Conservation (phyloP, 1,284 basidiomycete species). For the Malassezia slooffiae region DNA sequence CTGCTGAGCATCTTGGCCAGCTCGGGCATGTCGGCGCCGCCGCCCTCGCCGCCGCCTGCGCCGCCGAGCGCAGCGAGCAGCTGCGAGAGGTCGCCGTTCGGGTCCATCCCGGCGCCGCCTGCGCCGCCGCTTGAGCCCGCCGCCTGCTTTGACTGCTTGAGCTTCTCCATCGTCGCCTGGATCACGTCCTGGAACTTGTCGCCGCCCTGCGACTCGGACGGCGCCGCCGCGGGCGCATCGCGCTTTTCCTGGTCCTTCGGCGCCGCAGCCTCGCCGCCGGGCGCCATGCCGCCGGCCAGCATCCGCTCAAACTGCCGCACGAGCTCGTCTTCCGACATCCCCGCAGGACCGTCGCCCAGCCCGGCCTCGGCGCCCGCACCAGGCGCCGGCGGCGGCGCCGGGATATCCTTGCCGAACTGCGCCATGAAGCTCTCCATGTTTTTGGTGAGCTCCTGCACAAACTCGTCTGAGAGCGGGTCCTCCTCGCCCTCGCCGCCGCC, state of each 20-base stretch:
- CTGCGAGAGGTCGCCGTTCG: constrained; percentile 40
- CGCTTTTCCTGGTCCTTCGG: not conserved
- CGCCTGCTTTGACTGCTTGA: constrained; percentile 54
- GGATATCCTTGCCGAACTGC: constrained; percentile 51
- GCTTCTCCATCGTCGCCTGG: constrained; percentile 64
- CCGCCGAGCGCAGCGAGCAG: constrained; percentile 47
- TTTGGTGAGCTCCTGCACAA: constrained; percentile 62
- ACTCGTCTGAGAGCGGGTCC: constrained; percentile 49
- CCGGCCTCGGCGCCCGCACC: constrained; percentile 15
- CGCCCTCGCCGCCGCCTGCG: constrained; percentile 29
- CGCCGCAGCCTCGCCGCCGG: constrained; percentile 3
- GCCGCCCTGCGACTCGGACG: constrained; percentile 21
- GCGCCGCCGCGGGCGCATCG: not conserved
- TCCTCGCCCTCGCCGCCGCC: constrained; percentile 19
- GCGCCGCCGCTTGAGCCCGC: constrained; percentile 50
- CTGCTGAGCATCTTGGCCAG: constrained; percentile 68
- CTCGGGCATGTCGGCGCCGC: constrained; percentile 35
- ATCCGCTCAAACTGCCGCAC: constrained; percentile 44
- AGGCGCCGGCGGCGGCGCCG: constrained; percentile 1
- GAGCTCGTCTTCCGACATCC: constrained; percentile 35
- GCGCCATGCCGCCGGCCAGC: constrained; percentile 29
- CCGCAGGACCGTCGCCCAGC: constrained; percentile 2
- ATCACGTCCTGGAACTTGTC: constrained; percentile 66
- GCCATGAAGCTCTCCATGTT: constrained; percentile 77
- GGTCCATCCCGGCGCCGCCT: constrained; percentile 42